Conservation (phyloP, 768 basidiomycete genomes). For the Neoboletus brunneissimus region DNA sequence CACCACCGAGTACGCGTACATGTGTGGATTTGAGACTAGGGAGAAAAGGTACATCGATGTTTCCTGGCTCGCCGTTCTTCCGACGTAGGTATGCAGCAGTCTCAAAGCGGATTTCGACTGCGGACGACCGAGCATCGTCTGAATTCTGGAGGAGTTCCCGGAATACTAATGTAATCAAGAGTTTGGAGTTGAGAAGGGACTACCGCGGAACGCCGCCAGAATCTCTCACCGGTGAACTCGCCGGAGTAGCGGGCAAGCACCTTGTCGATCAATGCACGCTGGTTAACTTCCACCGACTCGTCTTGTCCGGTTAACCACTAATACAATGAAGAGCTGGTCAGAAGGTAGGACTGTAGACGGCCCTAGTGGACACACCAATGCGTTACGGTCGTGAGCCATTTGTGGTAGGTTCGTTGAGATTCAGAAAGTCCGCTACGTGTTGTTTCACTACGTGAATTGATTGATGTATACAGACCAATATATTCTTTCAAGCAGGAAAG, state of each 20-base stretch:
- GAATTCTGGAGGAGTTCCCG: constrained; percentile 94
- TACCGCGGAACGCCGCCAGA: background rate
- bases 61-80: constrained; percentile 4
- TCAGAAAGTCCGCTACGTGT: background rate
- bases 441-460: background rate
- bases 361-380: constrained; percentile 22
- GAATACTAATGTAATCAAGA: constrained; percentile 40
- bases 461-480: background rate
- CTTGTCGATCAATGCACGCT: constrained; percentile 90
- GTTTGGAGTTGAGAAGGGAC: background rate
- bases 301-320: constrained; percentile 64
- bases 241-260: constrained; percentile 92
- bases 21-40: constrained; percentile 65
- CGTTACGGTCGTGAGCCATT: constrained; percentile 32
- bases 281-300: constrained; percentile 82
- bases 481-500: background rate
- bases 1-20: constrained; percentile 30
- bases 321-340: background rate
- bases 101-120: constrained; percentile 79
- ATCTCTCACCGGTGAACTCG: constrained; percentile 67
- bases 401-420: background rate
- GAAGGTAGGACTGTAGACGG: background rate
- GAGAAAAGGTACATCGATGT: constrained; percentile 28
- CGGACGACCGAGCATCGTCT: constrained; percentile 79
- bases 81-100: constrained; percentile 49